These are phyloP conservation scores for Leptosphaerulina australis DNA, from an alignment of 2,329 filamentous ascomycete species.

Conservation along the genomic window DNA sequence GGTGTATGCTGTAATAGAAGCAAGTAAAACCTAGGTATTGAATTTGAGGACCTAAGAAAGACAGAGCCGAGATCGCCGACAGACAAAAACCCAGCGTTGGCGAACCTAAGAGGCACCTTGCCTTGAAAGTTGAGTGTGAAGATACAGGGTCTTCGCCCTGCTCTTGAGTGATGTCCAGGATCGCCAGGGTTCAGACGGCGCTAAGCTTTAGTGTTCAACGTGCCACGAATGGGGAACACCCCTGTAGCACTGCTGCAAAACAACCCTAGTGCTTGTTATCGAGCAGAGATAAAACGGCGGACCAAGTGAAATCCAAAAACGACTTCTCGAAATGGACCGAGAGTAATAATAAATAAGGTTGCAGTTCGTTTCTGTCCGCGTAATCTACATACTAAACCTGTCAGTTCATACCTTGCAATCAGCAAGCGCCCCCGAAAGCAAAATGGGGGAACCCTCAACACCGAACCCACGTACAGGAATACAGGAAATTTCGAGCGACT, in stretches of 20 bases:
- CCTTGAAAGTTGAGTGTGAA: constrained; percentile 22
- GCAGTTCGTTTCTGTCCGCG: constrained; percentile 4
- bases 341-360: constrained; percentile 19
- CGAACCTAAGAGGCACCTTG: constrained; percentile 11
- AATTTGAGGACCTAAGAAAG: constrained; percentile 6
- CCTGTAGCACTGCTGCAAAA: constrained; percentile 25
- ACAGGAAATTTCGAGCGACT: neutral
- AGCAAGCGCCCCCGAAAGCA: constrained; percentile 1
- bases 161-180: constrained; percentile 20
- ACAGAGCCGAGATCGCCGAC: constrained; percentile 12
- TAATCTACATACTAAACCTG: neutral
- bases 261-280: constrained; percentile 26
- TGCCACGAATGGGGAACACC: constrained; percentile 30
- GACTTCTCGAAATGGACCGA: constrained; percentile 18
- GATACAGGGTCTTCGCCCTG: constrained; percentile 25
- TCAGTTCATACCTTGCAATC: neutral
- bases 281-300: constrained; percentile 27
- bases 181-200: constrained; percentile 25
- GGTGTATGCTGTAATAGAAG: constrained; percentile 13
- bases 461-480: too few relatives aligned
- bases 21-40: constrained; percentile 27
- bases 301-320: constrained; percentile 5
- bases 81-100: constrained; percentile 13
- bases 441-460: neutral
- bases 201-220: constrained; percentile 29